Evolutionary conservation across 2,329 filamentous ascomycete species (phyloP).

Genomic region (Penicillium sp.): DNA sequence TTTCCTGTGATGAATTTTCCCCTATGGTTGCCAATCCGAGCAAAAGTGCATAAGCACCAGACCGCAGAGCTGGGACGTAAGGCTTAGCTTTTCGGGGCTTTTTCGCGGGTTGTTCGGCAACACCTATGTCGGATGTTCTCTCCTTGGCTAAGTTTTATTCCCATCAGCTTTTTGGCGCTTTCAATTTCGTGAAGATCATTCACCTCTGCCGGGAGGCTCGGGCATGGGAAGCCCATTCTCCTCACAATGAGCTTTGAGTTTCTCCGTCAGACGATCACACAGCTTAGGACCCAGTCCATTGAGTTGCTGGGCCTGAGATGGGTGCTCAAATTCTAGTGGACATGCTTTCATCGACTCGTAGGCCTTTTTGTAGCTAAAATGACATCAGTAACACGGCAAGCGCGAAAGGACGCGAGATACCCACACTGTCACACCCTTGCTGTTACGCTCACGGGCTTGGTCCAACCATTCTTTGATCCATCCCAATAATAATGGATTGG

Average conservation of each 20-base stretch:
- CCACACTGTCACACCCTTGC: slow-evolving; percentile 62
- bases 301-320: slow-evolving; percentile 70
- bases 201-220: slow-evolving; percentile 51
- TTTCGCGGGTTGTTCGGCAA: slow-evolving; percentile 49
- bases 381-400: slow-evolving; percentile 7
- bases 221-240: slow-evolving; percentile 70
- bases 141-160: slow-evolving; percentile 24
- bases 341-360: slow-evolving; percentile 76
- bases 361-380: slow-evolving; percentile 67
- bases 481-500: slow-evolving; percentile 68
- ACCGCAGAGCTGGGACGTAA: slow-evolving; percentile 72
- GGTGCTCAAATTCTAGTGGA: slow-evolving; percentile 69
- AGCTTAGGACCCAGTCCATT: slow-evolving; percentile 72
- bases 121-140: slow-evolving; percentile 31
- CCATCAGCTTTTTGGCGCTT: too few relatives aligned
- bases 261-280: slow-evolving; percentile 66
- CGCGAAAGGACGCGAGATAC: slow-evolving; percentile 12
- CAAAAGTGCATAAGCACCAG: slow-evolving; percentile 71
- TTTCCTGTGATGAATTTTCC: slow-evolving; percentile 54
- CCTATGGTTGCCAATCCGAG: slow-evolving; percentile 63
- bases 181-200: neutral
- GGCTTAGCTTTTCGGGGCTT: slow-evolving; percentile 58
- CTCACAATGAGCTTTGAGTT: slow-evolving; percentile 57
- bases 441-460: slow-evolving; percentile 64
- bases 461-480: slow-evolving; percentile 81